A percentile compares a stretch with the other conserved stretches of the same genome.
These are phyloP conservation scores for Zygosaccharomyces rouxii DNA, from an alignment of 805 yeast species.

Conservation along the genomic window DNA sequence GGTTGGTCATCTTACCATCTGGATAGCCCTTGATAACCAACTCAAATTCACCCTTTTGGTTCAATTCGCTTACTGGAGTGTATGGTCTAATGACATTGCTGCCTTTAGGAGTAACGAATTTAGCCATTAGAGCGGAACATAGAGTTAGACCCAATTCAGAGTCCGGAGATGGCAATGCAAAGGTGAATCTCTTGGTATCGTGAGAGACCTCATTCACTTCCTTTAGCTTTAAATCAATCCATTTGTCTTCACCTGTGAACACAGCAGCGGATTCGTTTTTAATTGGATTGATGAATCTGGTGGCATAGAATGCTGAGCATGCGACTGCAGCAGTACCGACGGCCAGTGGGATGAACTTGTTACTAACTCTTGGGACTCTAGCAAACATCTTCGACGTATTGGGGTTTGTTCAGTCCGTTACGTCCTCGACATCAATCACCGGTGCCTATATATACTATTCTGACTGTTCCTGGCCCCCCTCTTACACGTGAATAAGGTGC, in stretches of 20 bases:
- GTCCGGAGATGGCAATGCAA: slow-evolving; percentile 63
- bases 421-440: not conserved
- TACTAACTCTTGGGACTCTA: slow-evolving; percentile 23
- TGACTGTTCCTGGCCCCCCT: not conserved
- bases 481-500: slow-evolving; percentile 6
- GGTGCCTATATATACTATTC: not conserved
- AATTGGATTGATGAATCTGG: slow-evolving; percentile 25
- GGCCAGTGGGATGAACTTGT: slow-evolving; percentile 37
- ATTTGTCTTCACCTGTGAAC: slow-evolving; percentile 59
- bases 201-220: slow-evolving; percentile 44
- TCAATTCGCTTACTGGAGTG: slow-evolving; percentile 77
- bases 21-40: slow-evolving; percentile 82
- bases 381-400: slow-evolving; percentile 21
- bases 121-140: slow-evolving; percentile 78
- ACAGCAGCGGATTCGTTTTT: slow-evolving; percentile 42
- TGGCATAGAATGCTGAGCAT: slow-evolving; percentile 30
- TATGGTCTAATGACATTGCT: slow-evolving; percentile 80
- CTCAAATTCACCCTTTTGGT: slow-evolving; percentile 68
- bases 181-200: slow-evolving; percentile 65
- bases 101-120: slow-evolving; percentile 79
- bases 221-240: slow-evolving; percentile 63
- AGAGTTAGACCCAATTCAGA: slow-evolving; percentile 69
- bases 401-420: too few species aligned
- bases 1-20: slow-evolving; percentile 77
- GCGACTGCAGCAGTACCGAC: slow-evolving; percentile 48